Evolutionary conservation across 306 rosid species (phyloP), one percentile per base, ranked within the genome.

Genomic region (Vigna angularis): DNA sequence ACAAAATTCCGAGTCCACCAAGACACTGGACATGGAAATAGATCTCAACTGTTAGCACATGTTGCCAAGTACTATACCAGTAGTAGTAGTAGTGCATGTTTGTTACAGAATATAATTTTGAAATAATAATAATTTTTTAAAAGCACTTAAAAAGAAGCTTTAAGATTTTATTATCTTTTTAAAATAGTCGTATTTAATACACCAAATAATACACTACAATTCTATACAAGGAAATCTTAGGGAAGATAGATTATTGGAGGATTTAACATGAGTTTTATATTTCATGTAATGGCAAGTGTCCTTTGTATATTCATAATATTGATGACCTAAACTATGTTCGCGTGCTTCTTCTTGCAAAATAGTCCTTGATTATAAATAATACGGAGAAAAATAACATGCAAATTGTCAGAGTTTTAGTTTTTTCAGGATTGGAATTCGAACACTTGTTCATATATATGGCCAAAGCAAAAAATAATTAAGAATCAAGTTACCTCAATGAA

Each of bases 21-120:
- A 49, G 28, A 28, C 69, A 9, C 44, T 24, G 70, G 81, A 76
- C 45, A 55, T 76, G 78, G 78, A 66, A 66, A 59, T 79, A 61
- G 83, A 79, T 71, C 77, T 79, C 64, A 79, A 79, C 30, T 70
- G 83, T 36, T 79, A 71, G 63, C 45, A 22, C 6, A 12, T 68
- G 36, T 67, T 67, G 20, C 0, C 34, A 44, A 18, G 0, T 0
- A 15, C 9, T 42, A 42, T 15, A 32, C 47, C 49, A 38, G 51
- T 40, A 40, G 24, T 10, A 40, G 24, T 10, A 45, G 15, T 36
- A 40, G 24, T 66, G 52, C 51, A 66, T 66, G 28, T 10, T 18
- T 38, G 26, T 62, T 62, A 3, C 48, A 16, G 1, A 34, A 30
- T 30, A n/a, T 63, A 36, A 36, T 63, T 63, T 36, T 63, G 69